Conservation (phyloP, 495 filamentous ascomycete genomes). For the Daldinia bambusicola region DNA sequence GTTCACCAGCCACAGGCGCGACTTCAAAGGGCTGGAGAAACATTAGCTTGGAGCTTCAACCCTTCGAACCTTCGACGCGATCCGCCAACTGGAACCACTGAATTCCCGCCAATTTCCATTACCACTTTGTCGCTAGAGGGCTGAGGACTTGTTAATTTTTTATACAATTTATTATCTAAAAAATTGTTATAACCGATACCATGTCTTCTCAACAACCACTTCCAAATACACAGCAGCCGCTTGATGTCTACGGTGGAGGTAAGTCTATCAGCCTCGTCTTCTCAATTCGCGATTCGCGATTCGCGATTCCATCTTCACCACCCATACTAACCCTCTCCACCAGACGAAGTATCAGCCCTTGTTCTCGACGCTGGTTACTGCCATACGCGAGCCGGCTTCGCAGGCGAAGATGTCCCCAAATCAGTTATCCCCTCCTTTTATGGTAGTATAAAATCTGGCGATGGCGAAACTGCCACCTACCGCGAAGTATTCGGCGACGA, state of each 20-base stretch:
- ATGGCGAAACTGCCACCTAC: conserved; percentile 60
- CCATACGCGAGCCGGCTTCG: conserved; percentile 91
- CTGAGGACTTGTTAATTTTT: not conserved
- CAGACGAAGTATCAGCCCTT: conserved; percentile 96
- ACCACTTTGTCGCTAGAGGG: not conserved
- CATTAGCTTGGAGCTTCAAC: conserved; percentile 1
- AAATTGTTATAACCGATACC: not conserved
- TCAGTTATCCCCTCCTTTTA: conserved; percentile 90
- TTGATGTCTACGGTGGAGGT: conserved; percentile 86
- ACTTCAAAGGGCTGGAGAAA: not conserved
- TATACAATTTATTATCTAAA: conserved; percentile 6
- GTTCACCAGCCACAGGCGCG: conserved; percentile 11
- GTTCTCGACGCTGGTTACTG: conserved; percentile 95
- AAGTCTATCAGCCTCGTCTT: conserved; percentile 51
- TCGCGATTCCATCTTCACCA: not conserved
- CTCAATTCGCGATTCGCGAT: not conserved
- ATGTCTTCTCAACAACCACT: conserved; percentile 48
- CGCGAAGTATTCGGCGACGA: conserved; percentile 87
- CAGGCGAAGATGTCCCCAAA: conserved; percentile 97
- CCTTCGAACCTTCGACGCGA: conserved; percentile 8
- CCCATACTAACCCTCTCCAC: conserved; percentile 25
- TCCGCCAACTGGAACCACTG: not conserved
- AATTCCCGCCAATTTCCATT: conserved; percentile 3
- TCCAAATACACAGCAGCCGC: conserved; percentile 57
- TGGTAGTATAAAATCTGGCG: conserved; percentile 63